Evolutionary conservation across 2,329 filamentous ascomycete genomes (phyloP).

Genomic region (Aspergillus spinulosporus): DNA sequence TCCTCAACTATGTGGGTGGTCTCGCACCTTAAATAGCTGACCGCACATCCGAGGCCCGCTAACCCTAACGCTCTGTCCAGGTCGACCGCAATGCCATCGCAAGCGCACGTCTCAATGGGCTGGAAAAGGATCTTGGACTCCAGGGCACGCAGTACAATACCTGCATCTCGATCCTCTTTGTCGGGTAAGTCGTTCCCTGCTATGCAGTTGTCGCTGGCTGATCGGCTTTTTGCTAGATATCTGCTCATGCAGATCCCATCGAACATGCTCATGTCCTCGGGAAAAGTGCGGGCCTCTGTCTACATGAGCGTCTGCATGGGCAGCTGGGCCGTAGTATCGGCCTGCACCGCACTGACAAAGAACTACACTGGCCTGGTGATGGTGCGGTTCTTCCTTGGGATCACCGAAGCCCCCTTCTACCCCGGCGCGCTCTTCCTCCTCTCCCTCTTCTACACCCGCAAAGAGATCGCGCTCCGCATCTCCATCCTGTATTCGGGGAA

Average conservation of each 20-base stretch:
- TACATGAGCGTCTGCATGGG: conserved; percentile 43
- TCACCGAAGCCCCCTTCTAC: no score
- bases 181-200: no score
- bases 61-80: neutral
- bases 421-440: no score
- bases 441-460: no score
- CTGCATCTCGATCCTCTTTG: no score
- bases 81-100: conserved; percentile 29
- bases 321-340: conserved; percentile 30
- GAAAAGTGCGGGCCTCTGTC: conserved; percentile 37
- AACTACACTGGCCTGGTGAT: no score
- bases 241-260: conserved; percentile 20
- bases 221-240: conserved; percentile 18
- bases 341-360: conserved; percentile 22
- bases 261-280: conserved; percentile 32
- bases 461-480: no score
- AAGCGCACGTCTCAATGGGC: conserved; percentile 28
- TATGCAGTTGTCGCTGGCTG: no score
- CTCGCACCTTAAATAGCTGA: neutral
- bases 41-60: no score
- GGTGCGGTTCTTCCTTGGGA: no score
- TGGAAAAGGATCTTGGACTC: conserved; percentile 28
- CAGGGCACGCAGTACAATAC: conserved; percentile 29
- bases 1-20: conserved; percentile 3
- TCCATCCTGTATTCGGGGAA: conserved; percentile 41